A percentile compares a stretch with the other conserved stretches of the same genome.
Conservation (phyloP, 768 basidiomycete species). For the Tricholoma furcatifolium region DNA sequence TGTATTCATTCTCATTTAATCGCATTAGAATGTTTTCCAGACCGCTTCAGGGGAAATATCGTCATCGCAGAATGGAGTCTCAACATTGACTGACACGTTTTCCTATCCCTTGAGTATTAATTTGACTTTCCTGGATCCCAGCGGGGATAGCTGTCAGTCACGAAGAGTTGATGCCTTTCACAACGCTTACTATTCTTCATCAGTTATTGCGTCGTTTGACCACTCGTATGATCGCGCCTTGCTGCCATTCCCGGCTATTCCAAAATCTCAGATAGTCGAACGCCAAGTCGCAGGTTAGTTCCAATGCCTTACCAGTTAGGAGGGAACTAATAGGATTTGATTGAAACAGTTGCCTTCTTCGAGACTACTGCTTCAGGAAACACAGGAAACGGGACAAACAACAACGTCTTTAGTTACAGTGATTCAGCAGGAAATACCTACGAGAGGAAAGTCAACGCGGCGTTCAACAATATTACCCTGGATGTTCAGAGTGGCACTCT, state of each 20-base stretch:
- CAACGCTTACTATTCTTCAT: not conserved
- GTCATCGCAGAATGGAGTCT: constrained; percentile 39
- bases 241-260: constrained; percentile 57
- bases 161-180: not conserved
- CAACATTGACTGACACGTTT: constrained; percentile 38
- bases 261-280: constrained; percentile 60
- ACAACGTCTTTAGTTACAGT: constrained; percentile 61
- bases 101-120: constrained; percentile 48
- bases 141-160: constrained; percentile 35
- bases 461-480: constrained; percentile 7
- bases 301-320: constrained; percentile 29
- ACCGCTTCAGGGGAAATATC: constrained; percentile 32
- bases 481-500: constrained; percentile 10
- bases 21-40: constrained; percentile 38
- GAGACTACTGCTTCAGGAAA: constrained; percentile 34
- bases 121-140: constrained; percentile 33
- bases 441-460: constrained; percentile 15
- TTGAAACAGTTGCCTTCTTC: constrained; percentile 25
- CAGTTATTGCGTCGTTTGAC: constrained; percentile 56
- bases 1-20: not conserved
- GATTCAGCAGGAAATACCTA: constrained; percentile 65
- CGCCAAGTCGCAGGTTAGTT: constrained; percentile 56
- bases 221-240: constrained; percentile 69
- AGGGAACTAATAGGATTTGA: constrained; percentile 30
- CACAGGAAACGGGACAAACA: constrained; percentile 66